Base-by-base conservation (phyloP, 345 rosid genomes). In the Brassica incana region DNA sequence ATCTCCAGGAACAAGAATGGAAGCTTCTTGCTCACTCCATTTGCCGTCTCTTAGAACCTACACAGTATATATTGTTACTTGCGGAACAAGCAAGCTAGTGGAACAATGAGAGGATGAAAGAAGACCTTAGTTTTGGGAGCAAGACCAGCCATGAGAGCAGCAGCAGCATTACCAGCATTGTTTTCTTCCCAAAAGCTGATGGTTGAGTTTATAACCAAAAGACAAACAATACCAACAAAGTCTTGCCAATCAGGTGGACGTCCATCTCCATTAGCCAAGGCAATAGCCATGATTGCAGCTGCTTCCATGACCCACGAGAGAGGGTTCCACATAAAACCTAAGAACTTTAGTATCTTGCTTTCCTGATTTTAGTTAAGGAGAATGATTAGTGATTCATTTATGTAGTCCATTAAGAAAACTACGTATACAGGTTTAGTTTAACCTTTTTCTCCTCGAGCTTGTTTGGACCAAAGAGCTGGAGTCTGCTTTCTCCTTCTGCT, bases 281-380 rank as follows among this genome's bases (percentile, higher is more conserved):
- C 97, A 78, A 92, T 91, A 69, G 97, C 97, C 97, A 93, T 93
- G 5, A 93, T 18, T 8, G 97, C 97, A 74, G 96, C 94, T 71
- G 92, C 82, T 80, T 92, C 97, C 97, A 92, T 91, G 59, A 90
- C 97, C 97, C 96, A 91, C 1, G 97, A 92, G 15, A 92, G 85
- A 30, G 96, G 96, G 76, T 92, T 92, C 94, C 96, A 91, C 97
- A 93, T 90, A 82, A 93, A 93, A 60, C 97, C 97, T 77, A 91
- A 81, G 77, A 93, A 91, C 93, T 93, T 91, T 69, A 91, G 92
- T 6, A 93, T 0, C 72, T 90, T 93, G 87, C 90, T 91, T 84
- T 93, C 97, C 91, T 92, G 82, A 29, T 58, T 50, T n/a, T 48
- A 14, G 1, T 69, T 2, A n/a, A 16, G 18, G 0, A 36, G 32